phyloP scores from a whole-genome alignment of 139 green algal species.

The Chlamydomonas incerta region DNA sequence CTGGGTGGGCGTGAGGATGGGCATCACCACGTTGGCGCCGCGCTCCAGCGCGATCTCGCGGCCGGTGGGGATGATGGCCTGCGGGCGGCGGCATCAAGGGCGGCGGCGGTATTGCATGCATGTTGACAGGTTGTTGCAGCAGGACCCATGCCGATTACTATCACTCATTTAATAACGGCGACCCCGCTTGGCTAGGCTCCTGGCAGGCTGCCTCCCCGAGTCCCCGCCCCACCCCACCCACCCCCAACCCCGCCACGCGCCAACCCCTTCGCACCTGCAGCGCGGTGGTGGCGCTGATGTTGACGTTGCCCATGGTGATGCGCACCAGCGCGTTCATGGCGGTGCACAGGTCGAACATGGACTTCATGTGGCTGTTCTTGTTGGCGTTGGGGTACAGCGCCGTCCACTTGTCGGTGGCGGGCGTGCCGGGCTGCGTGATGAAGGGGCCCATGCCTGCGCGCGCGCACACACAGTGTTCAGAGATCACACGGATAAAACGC shows the following conservation, averaged over 20 bases:
- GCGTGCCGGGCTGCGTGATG: conserved; percentile 68
- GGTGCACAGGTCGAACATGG: conserved; percentile 74
- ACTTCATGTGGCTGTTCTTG: conserved; percentile 72
- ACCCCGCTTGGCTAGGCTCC: too few relatives aligned
- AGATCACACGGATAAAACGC: too few relatives aligned
- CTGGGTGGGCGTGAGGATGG: conserved; percentile 78
- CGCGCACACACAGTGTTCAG: too few relatives aligned
- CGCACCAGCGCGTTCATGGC: conserved; percentile 76
- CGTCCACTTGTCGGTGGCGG: conserved; percentile 62
- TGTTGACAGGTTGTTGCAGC: too few relatives aligned
- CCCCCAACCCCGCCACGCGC: too few relatives aligned
- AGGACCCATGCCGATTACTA: too few relatives aligned
- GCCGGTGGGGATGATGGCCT: conserved; percentile 75
- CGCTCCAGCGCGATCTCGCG: conserved; percentile 74
- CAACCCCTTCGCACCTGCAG: conserved; percentile 51
- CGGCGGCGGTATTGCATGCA: too few relatives aligned
- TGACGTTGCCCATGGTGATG: conserved; percentile 68
- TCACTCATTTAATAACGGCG: too few relatives aligned
- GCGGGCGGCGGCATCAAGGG: too few relatives aligned
- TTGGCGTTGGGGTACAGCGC: conserved; percentile 51
- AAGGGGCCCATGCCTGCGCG: conserved; percentile 58
- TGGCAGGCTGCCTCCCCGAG: background rate
- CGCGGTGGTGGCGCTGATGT: conserved; percentile 77
- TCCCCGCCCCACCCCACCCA: background rate
- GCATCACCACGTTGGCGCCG: conserved; percentile 79